Evolutionary conservation across 179 eudicot genomes (phyloP).

Genomic region (Camellia oleifera): DNA sequence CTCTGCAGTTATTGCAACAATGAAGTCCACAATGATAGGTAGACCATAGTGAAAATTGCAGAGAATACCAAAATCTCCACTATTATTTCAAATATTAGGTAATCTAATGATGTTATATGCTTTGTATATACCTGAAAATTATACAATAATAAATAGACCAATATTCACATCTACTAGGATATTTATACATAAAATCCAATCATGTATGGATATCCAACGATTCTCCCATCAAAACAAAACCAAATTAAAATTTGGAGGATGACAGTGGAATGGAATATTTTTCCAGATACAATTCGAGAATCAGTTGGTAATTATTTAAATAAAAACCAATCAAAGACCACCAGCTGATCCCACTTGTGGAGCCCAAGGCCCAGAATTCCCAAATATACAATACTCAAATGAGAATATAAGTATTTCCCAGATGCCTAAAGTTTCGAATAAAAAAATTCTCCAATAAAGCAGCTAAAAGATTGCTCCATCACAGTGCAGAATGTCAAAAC

Average conservation of each 20-base stretch:
- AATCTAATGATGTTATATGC: neutral
- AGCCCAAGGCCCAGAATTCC: neutral
- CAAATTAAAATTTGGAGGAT: neutral
- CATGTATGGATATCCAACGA: neutral
- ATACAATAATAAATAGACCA: neutral
- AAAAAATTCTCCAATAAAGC: slow-evolving; percentile 10
- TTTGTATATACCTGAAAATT: neutral
- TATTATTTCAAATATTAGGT: neutral
- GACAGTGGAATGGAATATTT: neutral
- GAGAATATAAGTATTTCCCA: neutral
- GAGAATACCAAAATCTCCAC: neutral
- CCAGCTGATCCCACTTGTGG: slow-evolving; percentile 1
- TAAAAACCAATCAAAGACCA: neutral
- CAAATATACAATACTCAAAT: neutral
- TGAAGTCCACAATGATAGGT: neutral
- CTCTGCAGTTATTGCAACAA: neutral
- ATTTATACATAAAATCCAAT: neutral
- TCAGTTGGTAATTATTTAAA: neutral
- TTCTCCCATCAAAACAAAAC: neutral
- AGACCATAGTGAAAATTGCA: neutral
- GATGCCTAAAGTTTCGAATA: slow-evolving; percentile 14
- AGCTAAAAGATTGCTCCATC: neutral
- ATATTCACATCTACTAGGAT: neutral
- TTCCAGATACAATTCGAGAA: neutral
- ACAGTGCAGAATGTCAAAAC: slow-evolving; percentile 10